Evolutionary conservation across 176 grass and related monocot genomes (phyloP).

Genomic region (Rhynchospora tenuis): DNA sequence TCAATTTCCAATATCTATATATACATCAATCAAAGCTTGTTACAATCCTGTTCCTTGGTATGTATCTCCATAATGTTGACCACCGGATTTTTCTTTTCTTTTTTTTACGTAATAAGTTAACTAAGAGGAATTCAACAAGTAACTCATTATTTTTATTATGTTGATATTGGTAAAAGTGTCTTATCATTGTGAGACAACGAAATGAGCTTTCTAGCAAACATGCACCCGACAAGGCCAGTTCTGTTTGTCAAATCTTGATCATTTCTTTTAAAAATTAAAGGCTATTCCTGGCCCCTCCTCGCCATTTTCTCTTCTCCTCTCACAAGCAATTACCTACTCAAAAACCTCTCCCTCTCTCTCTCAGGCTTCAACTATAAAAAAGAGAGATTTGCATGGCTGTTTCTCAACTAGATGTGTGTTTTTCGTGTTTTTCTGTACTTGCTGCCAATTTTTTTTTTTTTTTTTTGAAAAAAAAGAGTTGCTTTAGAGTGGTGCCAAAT

Average conservation of each 20-base stretch:
- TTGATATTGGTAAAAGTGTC: conserved; percentile 7
- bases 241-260: neutral
- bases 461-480: no score
- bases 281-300: neutral
- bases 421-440: no score
- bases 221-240: neutral
- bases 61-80: neutral
- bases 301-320: conserved; percentile 1
- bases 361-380: neutral
- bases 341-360: neutral
- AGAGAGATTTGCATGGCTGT: neutral
- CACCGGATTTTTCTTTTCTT: neutral
- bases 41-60: no score
- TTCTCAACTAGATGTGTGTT: neutral
- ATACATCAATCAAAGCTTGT: no score
- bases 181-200: neutral
- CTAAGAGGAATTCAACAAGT: neutral
- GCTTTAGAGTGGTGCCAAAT: neutral
- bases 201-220: neutral
- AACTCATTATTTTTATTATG: neutral
- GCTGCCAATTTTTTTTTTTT: no score
- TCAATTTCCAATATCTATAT: no score
- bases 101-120: neutral
- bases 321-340: neutral
- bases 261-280: neutral